A percentile compares a stretch with the other conserved stretches of the same genome.
Conservation (phyloP, 257 asterid genomes). For the Phtheirospermum japonicum region DNA sequence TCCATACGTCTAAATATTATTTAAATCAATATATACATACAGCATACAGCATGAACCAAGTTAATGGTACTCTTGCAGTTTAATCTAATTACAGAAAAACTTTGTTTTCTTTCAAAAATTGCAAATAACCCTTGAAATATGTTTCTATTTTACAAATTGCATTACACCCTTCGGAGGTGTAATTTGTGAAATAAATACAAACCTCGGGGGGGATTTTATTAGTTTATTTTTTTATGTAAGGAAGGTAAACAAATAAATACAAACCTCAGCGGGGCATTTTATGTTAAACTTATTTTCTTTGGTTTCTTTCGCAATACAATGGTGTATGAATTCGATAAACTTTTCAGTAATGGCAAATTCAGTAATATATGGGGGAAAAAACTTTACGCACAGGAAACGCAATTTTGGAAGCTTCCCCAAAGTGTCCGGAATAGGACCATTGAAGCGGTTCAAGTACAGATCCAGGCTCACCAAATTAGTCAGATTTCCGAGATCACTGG, state of each 20-base stretch:
- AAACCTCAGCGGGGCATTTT: background rate
- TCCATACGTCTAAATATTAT: conserved; percentile 21
- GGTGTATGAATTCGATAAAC: background rate
- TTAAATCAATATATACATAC: background rate
- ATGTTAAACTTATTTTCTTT: too few relatives aligned
- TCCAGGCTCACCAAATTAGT: conserved; percentile 99
- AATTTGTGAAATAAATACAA: too few relatives aligned
- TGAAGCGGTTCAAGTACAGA: conserved; percentile 80
- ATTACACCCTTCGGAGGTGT: too few relatives aligned
- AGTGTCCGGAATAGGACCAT: conserved; percentile 83
- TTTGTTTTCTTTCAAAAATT: background rate
- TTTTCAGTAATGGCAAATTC: conserved; percentile 2
- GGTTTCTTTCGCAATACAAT: too few relatives aligned
- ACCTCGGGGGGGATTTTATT: too few relatives aligned
- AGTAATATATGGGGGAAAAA: conserved; percentile 19
- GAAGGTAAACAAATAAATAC: too few relatives aligned
- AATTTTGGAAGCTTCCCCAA: conserved; percentile 85
- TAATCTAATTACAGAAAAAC: background rate
- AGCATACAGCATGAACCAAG: background rate
- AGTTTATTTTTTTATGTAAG: background rate
- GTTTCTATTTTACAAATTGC: too few relatives aligned
- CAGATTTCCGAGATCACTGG: conserved; percentile 89
- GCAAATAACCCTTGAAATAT: background rate
- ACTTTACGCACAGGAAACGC: conserved; percentile 86
- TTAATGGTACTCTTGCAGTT: background rate